Conservation (phyloP, 257 asterid genomes). For the Solanum chiquidenum region DNA sequence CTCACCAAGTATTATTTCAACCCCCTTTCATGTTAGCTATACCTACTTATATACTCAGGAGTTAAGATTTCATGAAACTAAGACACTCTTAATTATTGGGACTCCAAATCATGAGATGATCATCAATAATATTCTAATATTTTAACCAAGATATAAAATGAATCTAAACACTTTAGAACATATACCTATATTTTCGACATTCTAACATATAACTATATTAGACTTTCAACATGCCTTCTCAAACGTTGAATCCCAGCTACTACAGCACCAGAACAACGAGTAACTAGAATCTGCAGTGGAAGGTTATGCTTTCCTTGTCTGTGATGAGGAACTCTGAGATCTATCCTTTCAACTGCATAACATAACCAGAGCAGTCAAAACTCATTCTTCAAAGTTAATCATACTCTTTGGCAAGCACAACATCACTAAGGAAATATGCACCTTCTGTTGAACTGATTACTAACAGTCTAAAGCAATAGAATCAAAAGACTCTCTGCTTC, state of each 20-base stretch:
- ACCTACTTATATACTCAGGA: neutral
- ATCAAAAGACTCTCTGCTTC: conserved; percentile 2
- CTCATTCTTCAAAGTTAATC: neutral
- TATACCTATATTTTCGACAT: neutral
- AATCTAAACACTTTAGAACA: neutral
- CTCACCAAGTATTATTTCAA: neutral
- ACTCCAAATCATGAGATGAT: neutral
- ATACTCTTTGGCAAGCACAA: neutral
- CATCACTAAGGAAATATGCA: neutral
- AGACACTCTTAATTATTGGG: neutral
- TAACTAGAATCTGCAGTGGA: neutral
- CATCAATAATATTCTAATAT: neutral
- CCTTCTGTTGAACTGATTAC: neutral
- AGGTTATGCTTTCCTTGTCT: neutral
- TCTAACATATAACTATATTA: neutral
- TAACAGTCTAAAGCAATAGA: neutral
- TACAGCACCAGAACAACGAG: neutral
- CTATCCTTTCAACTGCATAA: neutral
- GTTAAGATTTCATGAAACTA: neutral
- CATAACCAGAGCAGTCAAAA: neutral
- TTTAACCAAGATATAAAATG: neutral
- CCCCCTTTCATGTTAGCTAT: neutral
- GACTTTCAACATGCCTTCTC: neutral
- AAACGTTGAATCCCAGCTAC: neutral
- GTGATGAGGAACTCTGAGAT: neutral